Percentiles rank a stretch among this genome's conserved stretches.
These are phyloP conservation scores for Globisporangium abappressorium DNA, from an alignment of 352 stramenopile species.

Conservation along the genomic window DNA sequence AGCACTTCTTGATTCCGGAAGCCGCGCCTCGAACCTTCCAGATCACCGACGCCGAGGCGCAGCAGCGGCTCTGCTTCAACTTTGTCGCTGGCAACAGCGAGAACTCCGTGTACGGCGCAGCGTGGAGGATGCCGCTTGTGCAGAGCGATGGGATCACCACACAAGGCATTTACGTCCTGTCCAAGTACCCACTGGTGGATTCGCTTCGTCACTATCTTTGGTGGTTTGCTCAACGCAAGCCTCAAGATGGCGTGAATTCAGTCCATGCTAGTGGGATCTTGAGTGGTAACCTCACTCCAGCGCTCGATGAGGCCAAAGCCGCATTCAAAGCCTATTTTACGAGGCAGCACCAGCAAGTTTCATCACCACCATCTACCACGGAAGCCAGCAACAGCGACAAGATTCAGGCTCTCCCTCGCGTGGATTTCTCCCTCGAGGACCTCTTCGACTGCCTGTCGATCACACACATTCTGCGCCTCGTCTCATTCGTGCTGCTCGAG, in stretches of 20 bases:
- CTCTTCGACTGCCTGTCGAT: conserved; percentile 61
- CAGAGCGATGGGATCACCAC: neutral
- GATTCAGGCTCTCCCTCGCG: neutral
- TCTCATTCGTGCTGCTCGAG: conserved; percentile 61
- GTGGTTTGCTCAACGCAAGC: conserved; percentile 14
- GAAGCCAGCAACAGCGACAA: neutral
- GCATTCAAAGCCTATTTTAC: neutral
- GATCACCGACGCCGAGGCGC: conserved; percentile 6
- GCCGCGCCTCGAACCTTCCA: conserved; percentile 13
- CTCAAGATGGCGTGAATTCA: neutral
- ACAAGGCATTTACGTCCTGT: conserved; percentile 52
- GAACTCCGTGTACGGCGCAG: conserved; percentile 37
- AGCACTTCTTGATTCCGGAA: conserved; percentile 49
- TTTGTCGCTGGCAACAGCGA: conserved; percentile 44
- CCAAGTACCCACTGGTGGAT: conserved; percentile 48
- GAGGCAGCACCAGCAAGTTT: neutral
- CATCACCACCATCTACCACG: neutral
- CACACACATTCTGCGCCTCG: conserved; percentile 54
- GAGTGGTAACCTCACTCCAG: neutral
- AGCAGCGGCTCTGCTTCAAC: conserved; percentile 41
- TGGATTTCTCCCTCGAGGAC: conserved; percentile 46
- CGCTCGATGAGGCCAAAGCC: neutral
- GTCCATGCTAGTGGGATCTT: neutral
- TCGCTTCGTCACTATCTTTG: conserved; percentile 43
- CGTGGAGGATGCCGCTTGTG: conserved; percentile 28